Base-by-base conservation (phyloP, 78 protist genomes). In the Anaeramoeba flamelloides region DNA sequence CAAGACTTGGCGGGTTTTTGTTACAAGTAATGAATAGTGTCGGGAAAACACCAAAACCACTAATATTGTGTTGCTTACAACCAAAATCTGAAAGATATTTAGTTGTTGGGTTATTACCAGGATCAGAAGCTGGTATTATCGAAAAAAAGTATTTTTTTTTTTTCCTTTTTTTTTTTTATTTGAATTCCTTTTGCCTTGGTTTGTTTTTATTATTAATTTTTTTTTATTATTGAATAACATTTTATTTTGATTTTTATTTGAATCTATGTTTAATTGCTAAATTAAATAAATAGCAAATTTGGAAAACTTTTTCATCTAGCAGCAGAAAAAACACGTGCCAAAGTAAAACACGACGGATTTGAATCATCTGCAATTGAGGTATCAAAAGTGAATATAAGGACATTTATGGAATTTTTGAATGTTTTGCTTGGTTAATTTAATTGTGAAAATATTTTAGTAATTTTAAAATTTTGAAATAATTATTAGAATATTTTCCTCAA, bases 331-430 rank as follows among this genome's bases (percentile, higher is more conserved):
- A 84, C 86, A 30, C 40, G 76, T 38, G 83, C 84, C 0, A 22
- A 75, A 22, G 26, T 78, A 0, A 86, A 86, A 76, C 77, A 79
- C 34, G 85, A 86, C 64, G 75, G 85, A 33, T 86, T 86, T 38
- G 89, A 86, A 39, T 79, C 89, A 33, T 69, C 86, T 2, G 77
- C 83, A 33, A 36, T 86, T 30, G 89, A 86, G 40, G 75, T 86
- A 41, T 34, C 41, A 33, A 77, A 78, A 39, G 32, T 38, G 1
- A 86, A 86, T 78, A 83, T 80, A 41, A 79, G 77, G 4, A 77
- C 79, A 39, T 86, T 86, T 74, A 41, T 86, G 26, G 89, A 86
- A 75, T 53, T 77, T 33, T 78, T 86, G 17, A 83, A 86, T 38
- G 36, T 2, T 2, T 38, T 2, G 2, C 77, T 75, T 1, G n/a